Evolutionary conservation across 2,329 filamentous ascomycete genomes (phyloP), one percentile per base, ranked within the genome.

Genomic region (Clarireedia homoeocarpa): DNA sequence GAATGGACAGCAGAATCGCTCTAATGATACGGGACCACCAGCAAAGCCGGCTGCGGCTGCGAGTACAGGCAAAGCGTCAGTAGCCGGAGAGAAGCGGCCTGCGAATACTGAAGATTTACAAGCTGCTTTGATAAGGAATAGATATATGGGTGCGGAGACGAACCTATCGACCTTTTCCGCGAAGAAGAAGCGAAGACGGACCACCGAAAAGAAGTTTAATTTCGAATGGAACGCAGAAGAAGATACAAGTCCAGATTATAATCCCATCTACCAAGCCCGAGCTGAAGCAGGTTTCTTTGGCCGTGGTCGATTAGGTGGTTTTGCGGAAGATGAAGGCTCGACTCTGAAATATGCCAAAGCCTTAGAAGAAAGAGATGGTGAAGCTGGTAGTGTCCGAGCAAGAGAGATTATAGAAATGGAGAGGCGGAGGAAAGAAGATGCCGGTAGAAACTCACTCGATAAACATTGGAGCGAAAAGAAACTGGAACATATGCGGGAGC

Each of bases 211-310:
- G 73, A 97, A 99, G 71, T 99, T 99, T 76, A 99, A 96, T 67
- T 99, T 99, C 66, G 94, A 95, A 66, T 99, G 94, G 94, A 95
- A 96, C 64, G 81, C 84, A 1, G 89, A 95, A 59, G 94, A 99
- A 69, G 94, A 99, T 71, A 99, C 94, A 0, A 92, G 86, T 62
- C 81, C 77, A 50, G 86, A 89, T 63, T 87, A 91, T 68, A 91
- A 96, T 65, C 88, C 89, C 0, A 78, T 94, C 40, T 95, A 95
- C 70, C 79, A 86, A 51, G 75, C 83, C 26, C 78, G 82, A 40
- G 77, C 83, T 3, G 82, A 87, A 60, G 79, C 82, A 4, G 84
- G 81, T 58, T 86, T 90, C 73, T 89, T 82, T 65, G 85, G 85
- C 0, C 77, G 85, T 53, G 85, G 85, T 34, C 77, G 80, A 59